These are phyloP conservation scores for Irpex lacteus DNA, from an alignment of 1,284 basidiomycete genomes.

Conservation along the genomic window DNA sequence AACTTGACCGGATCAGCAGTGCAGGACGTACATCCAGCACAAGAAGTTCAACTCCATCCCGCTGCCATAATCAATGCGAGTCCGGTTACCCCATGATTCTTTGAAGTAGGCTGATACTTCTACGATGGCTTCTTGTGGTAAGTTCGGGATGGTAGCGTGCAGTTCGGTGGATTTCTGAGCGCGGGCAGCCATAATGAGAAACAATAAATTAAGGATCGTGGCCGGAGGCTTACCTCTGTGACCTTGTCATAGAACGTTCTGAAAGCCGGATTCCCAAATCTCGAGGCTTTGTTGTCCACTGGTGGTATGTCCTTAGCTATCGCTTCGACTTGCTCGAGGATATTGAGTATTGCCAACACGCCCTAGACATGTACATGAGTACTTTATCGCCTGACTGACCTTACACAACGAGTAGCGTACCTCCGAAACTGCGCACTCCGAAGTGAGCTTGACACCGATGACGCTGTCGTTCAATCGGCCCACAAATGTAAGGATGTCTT, in stretches of 20 bases:
- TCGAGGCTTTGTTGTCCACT: conserved; percentile 86
- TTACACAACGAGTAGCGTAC: conserved; percentile 36
- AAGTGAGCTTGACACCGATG: conserved; percentile 75
- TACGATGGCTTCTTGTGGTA: conserved; percentile 54
- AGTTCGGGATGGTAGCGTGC: conserved; percentile 55
- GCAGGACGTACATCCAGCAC: conserved; percentile 83
- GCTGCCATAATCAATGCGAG: conserved; percentile 96
- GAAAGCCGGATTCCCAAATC: conserved; percentile 98
- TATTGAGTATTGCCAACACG: conserved; percentile 54
- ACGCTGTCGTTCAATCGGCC: conserved; percentile 77
- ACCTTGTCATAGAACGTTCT: conserved; percentile 88
- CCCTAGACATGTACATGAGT: conserved; percentile 42
- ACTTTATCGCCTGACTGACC: background rate
- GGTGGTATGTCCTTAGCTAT: conserved; percentile 76
- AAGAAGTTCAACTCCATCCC: conserved; percentile 99
- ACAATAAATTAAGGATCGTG: background rate
- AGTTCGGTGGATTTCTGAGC: conserved; percentile 44
- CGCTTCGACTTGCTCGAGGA: conserved; percentile 70
- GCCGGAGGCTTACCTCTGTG: conserved; percentile 48
- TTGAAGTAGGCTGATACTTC: conserved; percentile 83
- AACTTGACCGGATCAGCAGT: background rate
- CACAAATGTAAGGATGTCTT: conserved; percentile 72
- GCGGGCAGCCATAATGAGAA: background rate
- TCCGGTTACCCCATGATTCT: conserved; percentile 89
- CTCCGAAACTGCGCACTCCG: conserved; percentile 40